Conservation (phyloP, 495 filamentous ascomycete species). For the Hypoxylon fragiforme region DNA sequence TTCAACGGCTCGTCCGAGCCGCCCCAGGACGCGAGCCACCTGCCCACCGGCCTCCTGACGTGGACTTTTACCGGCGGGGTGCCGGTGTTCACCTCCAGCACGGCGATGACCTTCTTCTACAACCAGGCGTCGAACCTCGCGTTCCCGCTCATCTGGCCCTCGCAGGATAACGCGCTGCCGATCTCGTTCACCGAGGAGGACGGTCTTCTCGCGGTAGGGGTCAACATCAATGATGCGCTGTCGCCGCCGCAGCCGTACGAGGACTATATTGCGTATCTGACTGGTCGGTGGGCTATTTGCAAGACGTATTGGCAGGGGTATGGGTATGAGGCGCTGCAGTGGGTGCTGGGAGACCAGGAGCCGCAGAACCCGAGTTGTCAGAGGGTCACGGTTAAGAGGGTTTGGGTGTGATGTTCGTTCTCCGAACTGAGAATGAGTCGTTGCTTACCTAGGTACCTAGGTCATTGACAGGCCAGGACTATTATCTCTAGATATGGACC, state of each 20-base stretch:
- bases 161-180: conserved; percentile 2
- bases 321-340: conserved; percentile 25
- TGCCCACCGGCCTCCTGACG: conserved; percentile 16
- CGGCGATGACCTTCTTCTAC: conserved; percentile 23
- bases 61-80: conserved; percentile 25
- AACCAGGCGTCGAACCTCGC: conserved; percentile 29
- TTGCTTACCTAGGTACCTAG: not conserved
- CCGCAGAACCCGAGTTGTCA: conserved; percentile 31
- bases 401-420: not conserved
- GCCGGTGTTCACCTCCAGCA: conserved; percentile 14
- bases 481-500: no score
- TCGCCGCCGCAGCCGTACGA: conserved; percentile 23
- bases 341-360: conserved; percentile 14
- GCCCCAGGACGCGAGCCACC: conserved; percentile 4
- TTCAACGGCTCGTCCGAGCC: conserved; percentile 24
- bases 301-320: conserved; percentile 30
- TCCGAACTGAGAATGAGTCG: not conserved
- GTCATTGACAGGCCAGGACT: no score
- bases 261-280: conserved; percentile 14
- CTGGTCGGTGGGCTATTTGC: conserved; percentile 27
- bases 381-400: conserved; percentile 23
- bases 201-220: conserved; percentile 12
- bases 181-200: conserved; percentile 19
- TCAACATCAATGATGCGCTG: conserved; percentile 19
- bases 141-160: conserved; percentile 25